Evolutionary conservation across 83 land plant genomes (phyloP).

Genomic region (Picea abies): DNA sequence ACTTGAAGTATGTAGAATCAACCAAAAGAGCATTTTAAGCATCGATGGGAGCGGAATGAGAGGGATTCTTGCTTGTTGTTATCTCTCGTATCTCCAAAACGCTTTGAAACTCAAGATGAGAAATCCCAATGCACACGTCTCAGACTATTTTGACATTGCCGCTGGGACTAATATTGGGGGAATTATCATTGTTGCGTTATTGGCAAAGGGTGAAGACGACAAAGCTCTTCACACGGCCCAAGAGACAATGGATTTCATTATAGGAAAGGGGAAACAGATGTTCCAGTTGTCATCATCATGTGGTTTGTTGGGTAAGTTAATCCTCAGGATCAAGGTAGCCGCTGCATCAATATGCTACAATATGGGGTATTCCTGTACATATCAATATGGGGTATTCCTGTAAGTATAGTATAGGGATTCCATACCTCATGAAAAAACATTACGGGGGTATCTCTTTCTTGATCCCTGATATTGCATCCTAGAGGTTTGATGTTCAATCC

Average conservation of each 20-base stretch:
- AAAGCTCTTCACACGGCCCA: background rate
- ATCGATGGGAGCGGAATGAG: slow-evolving; percentile 54
- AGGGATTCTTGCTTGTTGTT: slow-evolving; percentile 48
- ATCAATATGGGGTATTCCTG: no score
- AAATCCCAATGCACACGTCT: slow-evolving; percentile 48
- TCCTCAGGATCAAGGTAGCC: background rate
- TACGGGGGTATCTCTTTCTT: no score
- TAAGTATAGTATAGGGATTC: no score
- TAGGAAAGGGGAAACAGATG: background rate
- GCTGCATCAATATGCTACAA: background rate
- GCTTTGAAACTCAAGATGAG: slow-evolving; percentile 32
- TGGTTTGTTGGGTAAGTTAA: background rate
- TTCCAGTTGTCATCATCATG: background rate
- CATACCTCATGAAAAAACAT: no score
- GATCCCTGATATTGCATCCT: no score
- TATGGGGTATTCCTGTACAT: no score
- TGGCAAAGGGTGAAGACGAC: background rate
- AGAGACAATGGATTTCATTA: background rate
- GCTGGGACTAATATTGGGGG: slow-evolving; percentile 86
- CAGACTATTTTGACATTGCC: slow-evolving; percentile 80
- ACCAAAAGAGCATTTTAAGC: slow-evolving; percentile 17
- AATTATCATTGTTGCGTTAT: slow-evolving; percentile 51
- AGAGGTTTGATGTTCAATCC: no score
- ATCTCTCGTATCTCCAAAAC: slow-evolving; percentile 43
- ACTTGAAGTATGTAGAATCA: background rate